Base-by-base conservation (phyloP, 2,329 filamentous ascomycete species). In the Epichloe typhina region DNA sequence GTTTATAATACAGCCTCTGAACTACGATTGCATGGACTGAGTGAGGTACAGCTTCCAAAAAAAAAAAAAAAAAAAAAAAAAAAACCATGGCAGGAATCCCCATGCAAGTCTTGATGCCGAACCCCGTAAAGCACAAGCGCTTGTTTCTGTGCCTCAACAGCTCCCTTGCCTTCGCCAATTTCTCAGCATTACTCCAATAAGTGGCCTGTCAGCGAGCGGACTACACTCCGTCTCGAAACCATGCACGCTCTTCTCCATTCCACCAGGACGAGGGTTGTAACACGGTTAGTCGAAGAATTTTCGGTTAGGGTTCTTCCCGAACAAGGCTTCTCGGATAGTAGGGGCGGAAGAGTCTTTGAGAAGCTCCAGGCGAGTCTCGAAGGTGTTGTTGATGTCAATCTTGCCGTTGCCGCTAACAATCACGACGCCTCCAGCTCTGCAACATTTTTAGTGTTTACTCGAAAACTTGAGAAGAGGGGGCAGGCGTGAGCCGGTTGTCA, bases 351-450 rank as follows among this genome's bases (percentile, higher is more conserved):
- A 86, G 52, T 84, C 83, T 71, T 95, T 85, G 57, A 97, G 80
- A 54, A 97, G 76, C 62, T 79, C 80, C 69, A 98, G 75, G 58
- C 93, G 83, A 66, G 95, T 86, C 66, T 97, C 93, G 59, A 97
- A 86, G 50, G 93, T 97, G 75, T 98, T 97, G 79, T 96, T 90
- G 69, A 98, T 91, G 62, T 95, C 89, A 66, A 98, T 97, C 77
- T 91, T 96, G 66, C 93, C 93, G 57, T 76, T 77, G 58, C 86
- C 84, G 57, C 90, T 88, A 50, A 95, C 71, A 57, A 98, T 82
- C 52, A 79, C 67, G 52, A 95, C 76, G 61, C 93, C 93, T 54
- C 93, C 93, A 53, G 89, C 77, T 62, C 93, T 97, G 59, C 54
- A 47, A 37, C 19, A 21, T 40, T 6, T 6, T 45, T 4, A 46